Base-by-base conservation (phyloP, 2,329 filamentous ascomycete genomes). In the Monosporascus sp. region DNA sequence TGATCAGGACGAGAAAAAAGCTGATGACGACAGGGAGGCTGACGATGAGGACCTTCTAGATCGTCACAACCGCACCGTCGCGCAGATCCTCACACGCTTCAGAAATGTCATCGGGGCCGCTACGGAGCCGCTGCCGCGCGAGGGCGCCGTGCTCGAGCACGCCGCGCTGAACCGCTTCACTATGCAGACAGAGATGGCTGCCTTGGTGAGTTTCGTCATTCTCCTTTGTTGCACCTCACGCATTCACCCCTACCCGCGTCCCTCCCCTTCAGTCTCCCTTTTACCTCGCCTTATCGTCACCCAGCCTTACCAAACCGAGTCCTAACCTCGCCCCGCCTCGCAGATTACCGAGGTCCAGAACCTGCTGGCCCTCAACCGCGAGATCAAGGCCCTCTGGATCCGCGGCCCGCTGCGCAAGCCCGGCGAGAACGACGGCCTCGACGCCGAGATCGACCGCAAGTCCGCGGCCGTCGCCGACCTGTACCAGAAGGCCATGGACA, bases 331-430 rank as follows among this genome's bases (percentile, higher is more conserved):
- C 20, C 27, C 16, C 1, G 9, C 36, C 37, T 3, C 19, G 34
- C 50, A 76, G 73, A 70, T 74, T 52, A 66, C 70, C 54, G 71
- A 72, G 8, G 59, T 72, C 31, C 67, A 80, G 55, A 73, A 78
- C 54, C 68, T 81, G 3, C 69, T 79, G 4, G 63, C 67, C 27
- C 66, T 81, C 14, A 78, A 71, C 19, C 73, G 77, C 38, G 73
- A 76, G 56, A 69, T 81, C 53, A 77, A 79, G 57, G 72, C 76
- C 52, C 67, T 80, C 24, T 80, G 77, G 76, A 69, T 79, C 11
- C 71, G 74, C 52, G 78, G 78, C 2, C 72, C 77, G 1, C 65
- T 80, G 24, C 70, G 71, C 52, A 69, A 66, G 46, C 70, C 75
- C 4, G 74, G 72, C 44, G 73, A 77, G 49, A 73, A 73, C 38